phyloP scores from a whole-genome alignment of 2,329 filamentous ascomycete genomes.

The Blastomyces gilchristii region DNA sequence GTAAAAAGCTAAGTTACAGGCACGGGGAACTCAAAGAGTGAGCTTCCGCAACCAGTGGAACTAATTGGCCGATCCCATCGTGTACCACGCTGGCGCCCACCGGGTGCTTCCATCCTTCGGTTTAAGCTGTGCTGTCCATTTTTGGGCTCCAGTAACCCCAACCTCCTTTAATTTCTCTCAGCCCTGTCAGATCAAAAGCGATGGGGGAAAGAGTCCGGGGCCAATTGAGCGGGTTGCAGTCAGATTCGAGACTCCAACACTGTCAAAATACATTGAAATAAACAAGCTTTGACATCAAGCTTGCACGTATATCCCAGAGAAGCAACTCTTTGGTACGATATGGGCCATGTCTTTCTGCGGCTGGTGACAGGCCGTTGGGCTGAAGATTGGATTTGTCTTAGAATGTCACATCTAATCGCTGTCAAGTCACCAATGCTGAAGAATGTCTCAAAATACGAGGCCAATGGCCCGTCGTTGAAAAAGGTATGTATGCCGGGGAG shows the following conservation, averaged over 20 bases:
- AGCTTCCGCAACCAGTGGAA: not conserved
- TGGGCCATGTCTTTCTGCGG: not conserved
- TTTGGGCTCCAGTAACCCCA: not conserved
- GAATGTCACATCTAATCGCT: not conserved
- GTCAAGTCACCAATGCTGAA: not conserved
- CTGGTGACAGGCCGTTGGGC: not conserved
- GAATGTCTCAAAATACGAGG: constrained; percentile 4
- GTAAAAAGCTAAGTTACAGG: not conserved
- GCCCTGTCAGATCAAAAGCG: not conserved
- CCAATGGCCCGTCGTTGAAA: not conserved
- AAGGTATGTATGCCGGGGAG: not conserved
- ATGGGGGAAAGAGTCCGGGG: not conserved
- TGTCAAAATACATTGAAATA: not conserved
- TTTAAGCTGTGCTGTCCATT: not conserved
- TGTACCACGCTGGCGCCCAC: not conserved
- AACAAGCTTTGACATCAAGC: not conserved
- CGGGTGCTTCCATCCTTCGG: not conserved
- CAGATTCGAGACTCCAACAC: too few species aligned
- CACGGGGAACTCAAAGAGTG: not conserved
- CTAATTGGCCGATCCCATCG: not conserved
- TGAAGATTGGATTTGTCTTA: not conserved
- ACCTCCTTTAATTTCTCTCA: not conserved
- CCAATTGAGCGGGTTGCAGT: not conserved
- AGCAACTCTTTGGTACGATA: not conserved
- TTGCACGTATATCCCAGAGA: not conserved